These are phyloP conservation scores for Globisporangium cylindrosporum DNA, from an alignment of 352 stramenopile genomes.

Conservation along the genomic window DNA sequence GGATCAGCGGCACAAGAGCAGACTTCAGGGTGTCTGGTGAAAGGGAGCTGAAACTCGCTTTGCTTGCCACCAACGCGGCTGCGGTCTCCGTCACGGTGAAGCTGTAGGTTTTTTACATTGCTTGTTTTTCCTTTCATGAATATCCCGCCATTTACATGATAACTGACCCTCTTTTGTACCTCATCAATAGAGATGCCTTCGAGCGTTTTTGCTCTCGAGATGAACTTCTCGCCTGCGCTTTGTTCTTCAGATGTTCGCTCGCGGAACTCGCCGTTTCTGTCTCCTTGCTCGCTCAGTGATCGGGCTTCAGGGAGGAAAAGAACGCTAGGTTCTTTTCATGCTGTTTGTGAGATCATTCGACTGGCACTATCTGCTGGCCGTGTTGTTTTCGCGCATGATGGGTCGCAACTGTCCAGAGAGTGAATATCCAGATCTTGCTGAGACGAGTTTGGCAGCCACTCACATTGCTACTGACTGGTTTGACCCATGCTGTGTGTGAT, in stretches of 20 bases:
- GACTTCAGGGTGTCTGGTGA: not conserved
- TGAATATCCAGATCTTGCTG: not conserved
- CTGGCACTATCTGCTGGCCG: not conserved
- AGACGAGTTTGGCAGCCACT: not conserved
- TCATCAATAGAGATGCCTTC: conserved; percentile 7
- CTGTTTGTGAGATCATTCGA: not conserved
- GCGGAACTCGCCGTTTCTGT: not conserved
- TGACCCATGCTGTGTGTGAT: not conserved
- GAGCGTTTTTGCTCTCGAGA: conserved; percentile 1
- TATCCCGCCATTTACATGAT: conserved; percentile 9
- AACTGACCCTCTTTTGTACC: conserved; percentile 12
- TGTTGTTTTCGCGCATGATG: not conserved
- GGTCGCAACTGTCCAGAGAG: not conserved
- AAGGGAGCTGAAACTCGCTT: not conserved
- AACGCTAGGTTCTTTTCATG: not conserved
- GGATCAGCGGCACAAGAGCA: not conserved
- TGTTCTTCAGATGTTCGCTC: not conserved
- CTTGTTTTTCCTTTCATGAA: conserved; percentile 5
- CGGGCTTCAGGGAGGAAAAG: not conserved
- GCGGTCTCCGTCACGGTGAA: conserved; percentile 7
- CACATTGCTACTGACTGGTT: not conserved
- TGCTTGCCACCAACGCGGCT: not conserved
- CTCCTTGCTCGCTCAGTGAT: not conserved
- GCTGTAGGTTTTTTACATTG: conserved; percentile 16
- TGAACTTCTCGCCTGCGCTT: not conserved